These are phyloP conservation scores for Phytophthora foliorum DNA, from an alignment of 352 stramenopile species.

Conservation along the genomic window DNA sequence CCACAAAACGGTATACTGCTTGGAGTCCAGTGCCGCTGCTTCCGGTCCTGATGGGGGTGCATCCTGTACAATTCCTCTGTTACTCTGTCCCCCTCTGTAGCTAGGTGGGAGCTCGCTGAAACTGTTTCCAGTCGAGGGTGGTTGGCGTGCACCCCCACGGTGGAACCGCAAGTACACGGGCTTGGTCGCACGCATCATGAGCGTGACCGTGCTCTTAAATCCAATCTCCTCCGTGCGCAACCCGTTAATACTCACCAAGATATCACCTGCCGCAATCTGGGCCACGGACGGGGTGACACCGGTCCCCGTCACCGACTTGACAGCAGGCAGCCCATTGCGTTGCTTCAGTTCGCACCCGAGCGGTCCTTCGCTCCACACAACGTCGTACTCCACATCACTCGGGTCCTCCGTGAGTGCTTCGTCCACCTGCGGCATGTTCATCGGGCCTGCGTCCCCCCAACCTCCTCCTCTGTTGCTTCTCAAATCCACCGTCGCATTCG, in stretches of 20 bases:
- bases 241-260: conserved; percentile 81
- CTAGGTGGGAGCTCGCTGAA: conserved; percentile 29
- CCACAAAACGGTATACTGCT: conserved; percentile 85
- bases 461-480: conserved; percentile 33
- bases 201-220: conserved; percentile 80
- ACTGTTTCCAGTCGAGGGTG: conserved; percentile 28
- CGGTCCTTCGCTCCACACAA: conserved; percentile 78
- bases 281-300: conserved; percentile 71
- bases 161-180: conserved; percentile 80
- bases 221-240: conserved; percentile 78
- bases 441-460: conserved; percentile 19
- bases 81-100: conserved; percentile 20
- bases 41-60: background rate
- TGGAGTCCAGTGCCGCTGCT: conserved; percentile 37
- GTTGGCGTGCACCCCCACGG: conserved; percentile 43
- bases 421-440: conserved; percentile 30
- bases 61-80: conserved; percentile 12
- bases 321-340: conserved; percentile 66
- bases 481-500: conserved; percentile 42
- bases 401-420: conserved; percentile 31
- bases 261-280: conserved; percentile 73
- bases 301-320: conserved; percentile 73
- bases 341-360: conserved; percentile 83
- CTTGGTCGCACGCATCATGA: conserved; percentile 81
- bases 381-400: conserved; percentile 72